These are phyloP conservation scores for Rhynchosporium agropyri DNA, from an alignment of 2,329 filamentous ascomycete species.

Conservation along the genomic window DNA sequence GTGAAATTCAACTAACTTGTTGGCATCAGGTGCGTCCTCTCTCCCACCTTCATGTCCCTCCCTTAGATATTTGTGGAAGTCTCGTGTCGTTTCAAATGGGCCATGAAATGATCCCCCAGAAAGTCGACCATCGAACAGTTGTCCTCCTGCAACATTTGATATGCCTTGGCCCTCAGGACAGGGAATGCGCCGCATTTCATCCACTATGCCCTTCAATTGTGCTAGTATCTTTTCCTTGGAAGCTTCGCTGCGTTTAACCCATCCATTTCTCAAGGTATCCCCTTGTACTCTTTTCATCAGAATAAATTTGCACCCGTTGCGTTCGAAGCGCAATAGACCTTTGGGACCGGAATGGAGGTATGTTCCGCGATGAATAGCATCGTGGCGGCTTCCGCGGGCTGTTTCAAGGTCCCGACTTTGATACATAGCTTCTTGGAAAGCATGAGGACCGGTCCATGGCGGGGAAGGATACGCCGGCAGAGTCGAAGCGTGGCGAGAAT, in stretches of 20 bases:
- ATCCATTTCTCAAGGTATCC: conserved; percentile 42
- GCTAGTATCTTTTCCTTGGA: conserved; percentile 44
- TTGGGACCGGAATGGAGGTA: conserved; percentile 46
- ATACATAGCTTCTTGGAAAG: conserved; percentile 28
- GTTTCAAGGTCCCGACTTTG: conserved; percentile 27
- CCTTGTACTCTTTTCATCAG: conserved; percentile 47
- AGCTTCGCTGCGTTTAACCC: conserved; percentile 40
- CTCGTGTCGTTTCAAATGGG: conserved; percentile 38
- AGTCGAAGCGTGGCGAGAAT: conserved; percentile 26
- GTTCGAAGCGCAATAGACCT: conserved; percentile 45
- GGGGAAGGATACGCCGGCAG: conserved; percentile 19
- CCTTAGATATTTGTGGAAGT: conserved; percentile 23
- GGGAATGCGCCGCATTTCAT: conserved; percentile 41
- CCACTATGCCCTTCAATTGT: conserved; percentile 40
- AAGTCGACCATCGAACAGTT: conserved; percentile 43
- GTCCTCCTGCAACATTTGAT: conserved; percentile 42
- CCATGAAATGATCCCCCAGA: conserved; percentile 36
- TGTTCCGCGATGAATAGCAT: conserved; percentile 44
- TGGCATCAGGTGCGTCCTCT: conserved; percentile 18
- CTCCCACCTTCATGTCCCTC: conserved; percentile 20
- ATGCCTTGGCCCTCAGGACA: conserved; percentile 37
- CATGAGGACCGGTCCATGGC: conserved; percentile 25
- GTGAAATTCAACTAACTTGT: conserved; percentile 20
- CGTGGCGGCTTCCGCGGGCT: conserved; percentile 33
- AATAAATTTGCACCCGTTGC: conserved; percentile 42